A percentile compares a stretch with the other conserved stretches of the same genome.
Evolutionary conservation across 1,284 basidiomycete genomes (phyloP).

Genomic region (Pseudozyma tsukubaensis): DNA sequence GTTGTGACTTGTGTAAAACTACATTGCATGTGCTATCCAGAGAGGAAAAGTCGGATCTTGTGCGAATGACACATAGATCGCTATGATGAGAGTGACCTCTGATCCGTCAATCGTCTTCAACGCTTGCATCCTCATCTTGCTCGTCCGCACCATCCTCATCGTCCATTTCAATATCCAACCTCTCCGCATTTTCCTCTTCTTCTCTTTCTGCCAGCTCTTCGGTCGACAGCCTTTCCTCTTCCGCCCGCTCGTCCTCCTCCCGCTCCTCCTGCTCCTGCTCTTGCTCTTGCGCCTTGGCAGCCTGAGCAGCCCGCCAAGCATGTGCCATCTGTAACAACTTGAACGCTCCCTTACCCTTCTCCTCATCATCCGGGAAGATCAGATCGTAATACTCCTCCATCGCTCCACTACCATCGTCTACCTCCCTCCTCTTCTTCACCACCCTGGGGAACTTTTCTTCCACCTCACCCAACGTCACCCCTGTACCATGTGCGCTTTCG

Average conservation of each 20-base stretch:
- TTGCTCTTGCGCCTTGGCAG: constrained; percentile 25
- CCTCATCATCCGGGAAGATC: constrained; percentile 67
- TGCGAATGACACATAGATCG: too few relatives aligned
- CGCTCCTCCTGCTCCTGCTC: background rate
- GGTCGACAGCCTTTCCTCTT: too few relatives aligned
- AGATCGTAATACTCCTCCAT: constrained; percentile 68
- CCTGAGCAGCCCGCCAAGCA: constrained; percentile 58
- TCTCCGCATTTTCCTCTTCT: constrained; percentile 8
- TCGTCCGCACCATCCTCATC: constrained; percentile 4
- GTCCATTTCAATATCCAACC: constrained; percentile 16
- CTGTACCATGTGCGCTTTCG: constrained; percentile 80
- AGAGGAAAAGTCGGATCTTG: too few relatives aligned
- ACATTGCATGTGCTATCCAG: constrained; percentile 9
- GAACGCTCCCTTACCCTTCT: constrained; percentile 60
- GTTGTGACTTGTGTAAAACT: constrained; percentile 7
- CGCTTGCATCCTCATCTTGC: background rate
- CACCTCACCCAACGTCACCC: constrained; percentile 76
- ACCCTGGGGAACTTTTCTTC: constrained; percentile 90
- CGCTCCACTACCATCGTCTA: constrained; percentile 44
- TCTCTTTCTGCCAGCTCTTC: background rate
- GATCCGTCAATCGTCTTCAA: background rate
- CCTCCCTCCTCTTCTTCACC: constrained; percentile 75
- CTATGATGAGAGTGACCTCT: background rate
- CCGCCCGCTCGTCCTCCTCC: background rate
- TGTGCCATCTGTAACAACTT: constrained; percentile 65